Conservation (phyloP, 306 rosid genomes). For the Cucurbita maxima region DNA sequence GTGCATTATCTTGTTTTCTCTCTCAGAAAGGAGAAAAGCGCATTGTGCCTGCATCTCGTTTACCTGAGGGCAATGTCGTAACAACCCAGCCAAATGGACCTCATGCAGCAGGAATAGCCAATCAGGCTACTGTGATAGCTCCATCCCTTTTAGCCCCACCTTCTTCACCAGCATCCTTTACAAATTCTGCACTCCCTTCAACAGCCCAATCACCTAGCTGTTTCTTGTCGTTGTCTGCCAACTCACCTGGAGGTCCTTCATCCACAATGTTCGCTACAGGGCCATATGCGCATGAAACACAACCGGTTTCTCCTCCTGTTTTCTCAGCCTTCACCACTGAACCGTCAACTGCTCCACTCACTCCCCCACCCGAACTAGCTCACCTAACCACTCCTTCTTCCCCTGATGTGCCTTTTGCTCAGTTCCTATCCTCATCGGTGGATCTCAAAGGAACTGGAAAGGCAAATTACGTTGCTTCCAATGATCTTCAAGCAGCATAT, state of each 20-base stretch:
- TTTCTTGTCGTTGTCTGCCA: slow-evolving; percentile 71
- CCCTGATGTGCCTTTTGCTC: slow-evolving; percentile 97
- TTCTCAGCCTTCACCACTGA: slow-evolving; percentile 96
- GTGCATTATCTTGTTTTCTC: slow-evolving; percentile 81
- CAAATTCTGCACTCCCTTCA: slow-evolving; percentile 90
- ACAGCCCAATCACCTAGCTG: slow-evolving; percentile 85
- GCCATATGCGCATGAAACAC: slow-evolving; percentile 93
- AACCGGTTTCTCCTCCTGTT: slow-evolving; percentile 89
- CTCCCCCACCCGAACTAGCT: slow-evolving; percentile 98
- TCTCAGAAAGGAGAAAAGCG: slow-evolving; percentile 91
- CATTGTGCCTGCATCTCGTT: slow-evolving; percentile 80
- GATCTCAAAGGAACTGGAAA: slow-evolving; percentile 46
- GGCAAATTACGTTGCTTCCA: slow-evolving; percentile 52
- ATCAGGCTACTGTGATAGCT: slow-evolving; percentile 62
- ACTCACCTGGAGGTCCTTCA: slow-evolving; percentile 99
- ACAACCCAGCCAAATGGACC: slow-evolving; percentile 75
- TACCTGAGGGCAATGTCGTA: slow-evolving; percentile 55
- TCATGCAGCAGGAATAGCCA: slow-evolving; percentile 49
- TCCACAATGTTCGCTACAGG: slow-evolving; percentile 83
- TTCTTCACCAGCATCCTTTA: slow-evolving; percentile 90
- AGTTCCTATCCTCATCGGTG: slow-evolving; percentile 67
- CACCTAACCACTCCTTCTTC: slow-evolving; percentile 98
- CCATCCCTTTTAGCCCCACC: slow-evolving; percentile 96
- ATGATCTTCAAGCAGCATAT: slow-evolving; percentile 80
- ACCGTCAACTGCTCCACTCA: slow-evolving; percentile 94